Percentiles rank a stretch among this genome's conserved stretches.
Evolutionary conservation across 1,139 yeast species (phyloP).

Genomic region (Taphrina communis): DNA sequence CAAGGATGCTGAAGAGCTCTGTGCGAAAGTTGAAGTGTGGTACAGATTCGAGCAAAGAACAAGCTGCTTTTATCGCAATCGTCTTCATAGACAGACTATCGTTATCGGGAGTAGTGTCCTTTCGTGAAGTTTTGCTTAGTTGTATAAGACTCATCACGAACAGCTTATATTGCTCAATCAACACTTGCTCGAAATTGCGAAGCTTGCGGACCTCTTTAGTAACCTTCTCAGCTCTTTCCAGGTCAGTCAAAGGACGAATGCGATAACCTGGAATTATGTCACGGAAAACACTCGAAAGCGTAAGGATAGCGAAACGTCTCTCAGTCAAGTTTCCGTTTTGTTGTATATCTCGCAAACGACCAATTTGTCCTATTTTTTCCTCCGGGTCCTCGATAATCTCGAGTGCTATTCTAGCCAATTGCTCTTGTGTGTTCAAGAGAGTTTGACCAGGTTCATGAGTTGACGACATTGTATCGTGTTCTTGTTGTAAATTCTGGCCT

Average conservation of each 20-base stretch:
- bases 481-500: neutral
- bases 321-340: constrained; percentile 60
- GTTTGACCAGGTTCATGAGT: constrained; percentile 54
- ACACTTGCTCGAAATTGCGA: constrained; percentile 77
- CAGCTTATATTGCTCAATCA: constrained; percentile 71
- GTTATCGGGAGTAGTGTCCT: constrained; percentile 47
- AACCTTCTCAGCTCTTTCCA: constrained; percentile 77
- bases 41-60: constrained; percentile 71
- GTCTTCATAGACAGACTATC: constrained; percentile 59
- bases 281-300: constrained; percentile 84
- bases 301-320: constrained; percentile 73
- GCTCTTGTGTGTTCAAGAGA: constrained; percentile 72
- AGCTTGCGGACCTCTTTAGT: constrained; percentile 77
- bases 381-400: constrained; percentile 87
- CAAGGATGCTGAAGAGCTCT: constrained; percentile 70
- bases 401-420: constrained; percentile 80
- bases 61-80: constrained; percentile 74
- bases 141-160: constrained; percentile 63
- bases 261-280: constrained; percentile 80
- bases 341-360: constrained; percentile 63
- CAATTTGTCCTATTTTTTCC: constrained; percentile 70
- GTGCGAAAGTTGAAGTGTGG: constrained; percentile 80
- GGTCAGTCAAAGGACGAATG: constrained; percentile 79
- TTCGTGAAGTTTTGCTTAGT: constrained; percentile 23
- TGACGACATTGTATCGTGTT: neutral